These are phyloP conservation scores for Curvularia lunata DNA, from an alignment of 2,329 filamentous ascomycete genomes.

Conservation along the genomic window DNA sequence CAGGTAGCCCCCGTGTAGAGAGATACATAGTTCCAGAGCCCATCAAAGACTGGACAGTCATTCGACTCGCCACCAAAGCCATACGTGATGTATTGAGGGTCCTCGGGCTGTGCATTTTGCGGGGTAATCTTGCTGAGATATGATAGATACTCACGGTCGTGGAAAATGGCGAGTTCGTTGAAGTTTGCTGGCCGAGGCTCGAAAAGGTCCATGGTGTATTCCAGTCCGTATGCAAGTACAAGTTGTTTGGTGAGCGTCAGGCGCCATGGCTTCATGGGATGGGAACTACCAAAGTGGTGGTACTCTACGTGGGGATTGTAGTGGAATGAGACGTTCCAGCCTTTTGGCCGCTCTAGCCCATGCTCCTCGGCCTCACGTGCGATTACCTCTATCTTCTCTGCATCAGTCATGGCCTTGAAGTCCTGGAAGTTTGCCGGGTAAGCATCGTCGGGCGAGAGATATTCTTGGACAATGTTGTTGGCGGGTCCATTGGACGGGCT, in stretches of 20 bases:
- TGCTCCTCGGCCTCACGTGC: slow-evolving; percentile 62
- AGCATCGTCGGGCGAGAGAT: slow-evolving; percentile 38
- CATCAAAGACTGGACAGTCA: slow-evolving; percentile 96
- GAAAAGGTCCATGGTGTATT: slow-evolving; percentile 96
- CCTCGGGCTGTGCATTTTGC: slow-evolving; percentile 52
- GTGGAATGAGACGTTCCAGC: slow-evolving; percentile 93
- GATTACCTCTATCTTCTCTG: slow-evolving; percentile 59
- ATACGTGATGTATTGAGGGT: slow-evolving; percentile 64
- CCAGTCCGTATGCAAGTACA: slow-evolving; percentile 93
- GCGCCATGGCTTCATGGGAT: slow-evolving; percentile 99
- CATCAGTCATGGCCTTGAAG: slow-evolving; percentile 42
- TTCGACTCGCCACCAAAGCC: slow-evolving; percentile 75
- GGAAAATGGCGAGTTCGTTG: slow-evolving; percentile 86
- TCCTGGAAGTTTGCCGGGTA: slow-evolving; percentile 36
- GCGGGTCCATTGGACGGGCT: slow-evolving; percentile 25
- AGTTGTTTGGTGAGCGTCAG: slow-evolving; percentile 93
- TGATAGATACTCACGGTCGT: slow-evolving; percentile 87
- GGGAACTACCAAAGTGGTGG: slow-evolving; percentile 94
- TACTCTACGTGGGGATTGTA: slow-evolving; percentile 94
- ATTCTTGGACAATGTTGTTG: slow-evolving; percentile 47
- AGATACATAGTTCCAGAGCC: slow-evolving; percentile 92
- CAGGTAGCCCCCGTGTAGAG: slow-evolving; percentile 90
- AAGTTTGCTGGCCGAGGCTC: slow-evolving; percentile 81
- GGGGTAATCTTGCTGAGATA: slow-evolving; percentile 70
- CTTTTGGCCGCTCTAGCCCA: slow-evolving; percentile 79